A percentile compares a stretch with the other conserved stretches of the same genome.
Conservation (phyloP, 305 asterid species). For the Euphrasia arctica region DNA sequence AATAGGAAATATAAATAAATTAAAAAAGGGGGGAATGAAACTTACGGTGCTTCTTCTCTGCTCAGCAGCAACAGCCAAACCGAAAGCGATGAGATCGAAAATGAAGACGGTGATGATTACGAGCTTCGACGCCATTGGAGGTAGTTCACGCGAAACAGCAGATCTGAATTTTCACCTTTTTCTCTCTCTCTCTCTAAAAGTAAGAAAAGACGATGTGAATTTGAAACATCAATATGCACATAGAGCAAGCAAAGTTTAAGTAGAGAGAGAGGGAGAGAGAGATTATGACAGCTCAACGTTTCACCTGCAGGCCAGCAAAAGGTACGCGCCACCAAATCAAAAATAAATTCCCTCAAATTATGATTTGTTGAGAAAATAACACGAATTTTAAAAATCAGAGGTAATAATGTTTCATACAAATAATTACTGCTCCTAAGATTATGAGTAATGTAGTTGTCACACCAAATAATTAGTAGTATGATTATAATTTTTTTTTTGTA, state of each 20-base stretch:
- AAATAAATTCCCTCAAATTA: too few species aligned
- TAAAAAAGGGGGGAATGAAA: background rate
- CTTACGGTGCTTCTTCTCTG: constrained; percentile 43
- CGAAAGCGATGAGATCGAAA: constrained; percentile 80
- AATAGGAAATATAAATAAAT: background rate
- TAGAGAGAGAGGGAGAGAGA: constrained; percentile 6
- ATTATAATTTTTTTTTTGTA: too few species aligned
- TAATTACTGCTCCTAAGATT: too few species aligned
- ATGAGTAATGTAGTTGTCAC: too few species aligned
- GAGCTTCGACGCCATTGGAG: constrained; percentile 75
- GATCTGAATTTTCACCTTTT: constrained; percentile 34
- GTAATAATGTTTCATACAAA: too few species aligned
- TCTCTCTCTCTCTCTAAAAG: constrained; percentile 30
- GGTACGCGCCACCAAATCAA: constrained; percentile 27
- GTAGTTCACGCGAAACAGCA: background rate
- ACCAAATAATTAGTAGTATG: too few species aligned
- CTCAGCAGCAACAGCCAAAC: constrained; percentile 91
- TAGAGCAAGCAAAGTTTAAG: background rate
- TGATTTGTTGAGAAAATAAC: too few species aligned
- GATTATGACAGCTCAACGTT: constrained; percentile 37
- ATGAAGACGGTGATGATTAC: constrained; percentile 50
- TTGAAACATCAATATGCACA: constrained; percentile 40
- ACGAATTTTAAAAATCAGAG: too few species aligned
- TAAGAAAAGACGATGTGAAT: constrained; percentile 20
- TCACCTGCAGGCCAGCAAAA: constrained; percentile 23